Percentiles rank a stretch among this genome's conserved stretches.
These are phyloP conservation scores for Scleromitrula shiraiana DNA, from an alignment of 2,329 filamentous ascomycete genomes.

Conservation along the genomic window DNA sequence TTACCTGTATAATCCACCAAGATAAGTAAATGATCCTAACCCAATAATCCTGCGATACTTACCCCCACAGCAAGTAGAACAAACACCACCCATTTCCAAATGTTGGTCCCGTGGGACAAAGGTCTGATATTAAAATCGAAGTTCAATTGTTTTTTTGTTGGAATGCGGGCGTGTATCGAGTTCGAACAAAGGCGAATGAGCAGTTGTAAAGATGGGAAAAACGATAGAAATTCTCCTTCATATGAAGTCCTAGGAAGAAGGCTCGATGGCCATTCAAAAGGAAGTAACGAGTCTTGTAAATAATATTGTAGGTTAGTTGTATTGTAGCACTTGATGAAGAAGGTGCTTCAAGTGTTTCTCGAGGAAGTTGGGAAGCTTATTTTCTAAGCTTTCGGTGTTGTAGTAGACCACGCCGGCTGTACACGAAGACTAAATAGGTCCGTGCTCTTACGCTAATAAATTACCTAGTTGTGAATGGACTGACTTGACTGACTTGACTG, in stretches of 20 bases:
- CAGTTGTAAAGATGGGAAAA: not conserved
- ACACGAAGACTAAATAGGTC: no score
- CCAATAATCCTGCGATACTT: constrained; percentile 15
- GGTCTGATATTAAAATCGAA: constrained; percentile 14
- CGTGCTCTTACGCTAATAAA: no score
- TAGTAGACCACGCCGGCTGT: no score
- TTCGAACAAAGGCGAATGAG: constrained; percentile 19
- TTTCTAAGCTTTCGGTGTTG: constrained; percentile 7
- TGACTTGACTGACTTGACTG: no score
- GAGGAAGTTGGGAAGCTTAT: constrained; percentile 5
- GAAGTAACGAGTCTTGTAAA: not conserved
- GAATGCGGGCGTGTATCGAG: constrained; percentile 18
- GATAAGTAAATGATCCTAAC: constrained; percentile 17
- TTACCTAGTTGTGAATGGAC: no score
- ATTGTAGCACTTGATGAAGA: constrained; percentile 12
- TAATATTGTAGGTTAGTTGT: no score
- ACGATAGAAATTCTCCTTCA: not conserved
- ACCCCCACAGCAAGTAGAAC: constrained; percentile 56
- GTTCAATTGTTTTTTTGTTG: constrained; percentile 20
- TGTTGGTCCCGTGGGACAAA: constrained; percentile 26
- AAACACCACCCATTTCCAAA: constrained; percentile 51
- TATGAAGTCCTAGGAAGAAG: constrained; percentile 9
- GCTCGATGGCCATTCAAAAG: constrained; percentile 10
- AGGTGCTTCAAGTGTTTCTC: no score
- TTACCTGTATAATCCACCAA: constrained; percentile 46